A percentile compares a stretch with the other conserved stretches of the same genome.
Evolutionary conservation across 441 rosid genomes (phyloP).

Genomic region (Populus hybrid): DNA sequence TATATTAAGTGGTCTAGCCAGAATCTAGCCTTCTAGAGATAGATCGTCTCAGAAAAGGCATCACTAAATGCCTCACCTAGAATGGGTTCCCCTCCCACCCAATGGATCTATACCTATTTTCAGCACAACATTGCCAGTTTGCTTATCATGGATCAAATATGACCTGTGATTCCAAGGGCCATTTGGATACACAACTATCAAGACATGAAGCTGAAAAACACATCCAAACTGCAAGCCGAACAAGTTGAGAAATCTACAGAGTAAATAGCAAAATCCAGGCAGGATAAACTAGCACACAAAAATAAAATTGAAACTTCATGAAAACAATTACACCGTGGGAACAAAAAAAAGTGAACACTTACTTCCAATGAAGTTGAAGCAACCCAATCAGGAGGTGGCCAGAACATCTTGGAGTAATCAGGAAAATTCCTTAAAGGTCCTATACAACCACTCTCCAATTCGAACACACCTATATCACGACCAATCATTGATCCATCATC

Average conservation of each 20-base stretch:
- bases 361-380: constrained; percentile 40
- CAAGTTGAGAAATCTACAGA: not conserved
- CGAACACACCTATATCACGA: constrained; percentile 64
- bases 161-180: not conserved
- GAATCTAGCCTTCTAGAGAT: too few relatives aligned
- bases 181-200: not conserved
- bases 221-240: not conserved
- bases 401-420: constrained; percentile 55
- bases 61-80: not conserved
- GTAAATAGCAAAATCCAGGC: not conserved
- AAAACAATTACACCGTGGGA: not conserved
- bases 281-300: not conserved
- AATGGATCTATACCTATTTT: not conserved
- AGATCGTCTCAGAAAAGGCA: too few relatives aligned
- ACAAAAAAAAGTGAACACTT: constrained; percentile 23
- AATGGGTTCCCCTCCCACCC: not conserved
- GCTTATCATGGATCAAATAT: not conserved
- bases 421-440: constrained; percentile 46
- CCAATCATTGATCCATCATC: constrained; percentile 21
- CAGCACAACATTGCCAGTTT: not conserved
- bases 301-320: not conserved
- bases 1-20: too few relatives aligned
- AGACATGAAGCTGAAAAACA: not conserved
- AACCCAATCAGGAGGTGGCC: constrained; percentile 84
- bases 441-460: constrained; percentile 54